A percentile compares a stretch with the other conserved stretches of the same genome.
Conservation (phyloP, 169 alveolate genomes). For the Plasmodium berghei region DNA sequence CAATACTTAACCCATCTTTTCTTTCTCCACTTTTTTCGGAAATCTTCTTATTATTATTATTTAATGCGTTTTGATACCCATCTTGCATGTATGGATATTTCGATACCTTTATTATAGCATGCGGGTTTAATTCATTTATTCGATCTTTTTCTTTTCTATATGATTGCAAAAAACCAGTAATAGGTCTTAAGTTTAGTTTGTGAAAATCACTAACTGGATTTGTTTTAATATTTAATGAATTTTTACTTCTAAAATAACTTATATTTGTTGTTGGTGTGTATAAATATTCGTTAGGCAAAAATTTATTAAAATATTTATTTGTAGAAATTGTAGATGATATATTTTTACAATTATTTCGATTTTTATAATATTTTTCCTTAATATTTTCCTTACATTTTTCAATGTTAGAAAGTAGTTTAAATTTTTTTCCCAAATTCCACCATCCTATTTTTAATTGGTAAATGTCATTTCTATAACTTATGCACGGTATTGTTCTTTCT, state of each 20-base stretch:
- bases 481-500: conserved; percentile 34
- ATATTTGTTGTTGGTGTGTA: conserved; percentile 52
- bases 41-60: not conserved
- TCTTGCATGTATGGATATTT: conserved; percentile 14
- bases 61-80: conserved; percentile 3
- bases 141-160: conserved; percentile 52
- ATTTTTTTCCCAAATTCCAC: conserved; percentile 42
- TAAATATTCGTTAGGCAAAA: conserved; percentile 52
- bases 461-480: conserved; percentile 33
- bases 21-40: not conserved
- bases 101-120: conserved; percentile 36
- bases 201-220: conserved; percentile 73
- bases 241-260: conserved; percentile 51
- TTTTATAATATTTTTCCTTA: conserved; percentile 55
- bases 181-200: conserved; percentile 53
- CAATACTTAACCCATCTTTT: not conserved
- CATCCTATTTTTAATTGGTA: conserved; percentile 59
- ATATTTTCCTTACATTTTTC: conserved; percentile 64
- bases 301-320: conserved; percentile 52
- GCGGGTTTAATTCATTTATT: conserved; percentile 3
- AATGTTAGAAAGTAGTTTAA: conserved; percentile 27
- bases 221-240: conserved; percentile 18
- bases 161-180: conserved; percentile 70
- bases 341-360: conserved; percentile 47
- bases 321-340: conserved; percentile 13